These are phyloP conservation scores for Hymenoscyphus salicellus DNA, from an alignment of 2,329 filamentous ascomycete species.

Conservation along the genomic window DNA sequence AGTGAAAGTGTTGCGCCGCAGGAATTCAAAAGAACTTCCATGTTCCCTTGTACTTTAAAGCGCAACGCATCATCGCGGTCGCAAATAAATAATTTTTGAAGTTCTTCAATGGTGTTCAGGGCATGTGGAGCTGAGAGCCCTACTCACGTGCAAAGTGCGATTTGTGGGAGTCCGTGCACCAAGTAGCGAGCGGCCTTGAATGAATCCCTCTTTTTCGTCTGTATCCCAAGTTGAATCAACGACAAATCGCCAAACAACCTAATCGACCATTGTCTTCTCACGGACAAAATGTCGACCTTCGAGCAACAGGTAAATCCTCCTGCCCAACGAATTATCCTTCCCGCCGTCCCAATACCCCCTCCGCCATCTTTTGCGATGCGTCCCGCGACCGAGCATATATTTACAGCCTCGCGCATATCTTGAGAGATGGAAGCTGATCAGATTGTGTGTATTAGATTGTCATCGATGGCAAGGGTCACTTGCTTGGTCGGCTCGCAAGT, in stretches of 20 bases:
- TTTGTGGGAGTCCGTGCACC: no score
- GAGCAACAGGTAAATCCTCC: conserved; percentile 64
- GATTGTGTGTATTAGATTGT: conserved; percentile 65
- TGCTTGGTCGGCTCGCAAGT: conserved; percentile 96
- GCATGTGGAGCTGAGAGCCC: no score
- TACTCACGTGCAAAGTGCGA: no score
- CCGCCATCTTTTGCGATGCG: conserved; percentile 17
- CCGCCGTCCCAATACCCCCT: conserved; percentile 12
- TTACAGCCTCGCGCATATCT: conserved; percentile 9
- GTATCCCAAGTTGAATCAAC: conserved; percentile 29
- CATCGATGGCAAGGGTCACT: conserved; percentile 99
- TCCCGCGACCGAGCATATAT: conserved; percentile 10
- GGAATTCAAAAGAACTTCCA: no score
- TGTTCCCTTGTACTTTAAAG: no score
- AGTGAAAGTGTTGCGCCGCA: no score
- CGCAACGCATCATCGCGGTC: no score
- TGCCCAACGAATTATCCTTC: conserved; percentile 42
- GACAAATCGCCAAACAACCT: conserved; percentile 31
- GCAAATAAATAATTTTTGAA: no score
- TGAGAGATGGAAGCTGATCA: conserved; percentile 35
- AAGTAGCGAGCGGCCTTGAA: not conserved
- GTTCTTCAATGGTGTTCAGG: no score
- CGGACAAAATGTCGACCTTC: conserved; percentile 63
- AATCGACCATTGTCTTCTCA: conserved; percentile 37
- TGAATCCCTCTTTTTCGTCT: not conserved